phyloP scores from a whole-genome alignment of 1,284 basidiomycete species.

The Irpex sp. region DNA sequence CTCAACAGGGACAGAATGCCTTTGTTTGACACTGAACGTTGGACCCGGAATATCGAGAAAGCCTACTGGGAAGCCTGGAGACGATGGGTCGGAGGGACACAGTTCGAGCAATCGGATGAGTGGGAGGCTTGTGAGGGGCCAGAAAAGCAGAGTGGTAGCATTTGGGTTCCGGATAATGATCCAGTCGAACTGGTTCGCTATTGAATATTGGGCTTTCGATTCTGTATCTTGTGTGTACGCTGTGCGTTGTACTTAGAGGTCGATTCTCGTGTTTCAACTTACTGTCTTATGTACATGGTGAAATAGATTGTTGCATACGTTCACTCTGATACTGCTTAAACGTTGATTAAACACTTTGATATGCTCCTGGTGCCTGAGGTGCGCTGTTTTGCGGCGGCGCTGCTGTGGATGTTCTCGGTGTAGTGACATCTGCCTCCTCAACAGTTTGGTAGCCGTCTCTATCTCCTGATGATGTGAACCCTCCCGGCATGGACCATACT shows the following conservation, averaged over 20 bases:
- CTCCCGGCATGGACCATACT: slow-evolving; percentile 88
- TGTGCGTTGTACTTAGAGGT: not conserved
- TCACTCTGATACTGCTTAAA: not conserved
- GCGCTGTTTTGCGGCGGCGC: slow-evolving; percentile 29
- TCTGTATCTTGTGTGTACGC: too few relatives aligned
- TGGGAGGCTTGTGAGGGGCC: slow-evolving; percentile 30
- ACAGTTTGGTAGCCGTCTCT: slow-evolving; percentile 64
- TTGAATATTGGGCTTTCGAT: not conserved
- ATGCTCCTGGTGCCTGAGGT: slow-evolving; percentile 39
- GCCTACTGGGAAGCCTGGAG: slow-evolving; percentile 49
- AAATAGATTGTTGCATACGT: not conserved
- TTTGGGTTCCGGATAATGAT: slow-evolving; percentile 39
- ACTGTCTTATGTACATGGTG: not conserved
- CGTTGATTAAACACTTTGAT: slow-evolving; percentile 33
- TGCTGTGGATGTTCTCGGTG: slow-evolving; percentile 21
- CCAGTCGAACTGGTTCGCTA: slow-evolving; percentile 18
- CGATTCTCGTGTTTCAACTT: not conserved
- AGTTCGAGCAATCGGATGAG: slow-evolving; percentile 36
- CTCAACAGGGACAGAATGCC: slow-evolving; percentile 43
- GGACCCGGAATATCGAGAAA: slow-evolving; percentile 54
- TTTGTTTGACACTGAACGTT: slow-evolving; percentile 54
- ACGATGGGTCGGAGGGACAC: slow-evolving; percentile 52
- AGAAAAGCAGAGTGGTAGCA: slow-evolving; percentile 34
- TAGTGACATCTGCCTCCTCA: slow-evolving; percentile 48
- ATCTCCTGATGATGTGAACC: slow-evolving; percentile 50